Base-by-base conservation (phyloP, 2,329 filamentous ascomycete genomes). In the Scolecobasidium constrictum region DNA sequence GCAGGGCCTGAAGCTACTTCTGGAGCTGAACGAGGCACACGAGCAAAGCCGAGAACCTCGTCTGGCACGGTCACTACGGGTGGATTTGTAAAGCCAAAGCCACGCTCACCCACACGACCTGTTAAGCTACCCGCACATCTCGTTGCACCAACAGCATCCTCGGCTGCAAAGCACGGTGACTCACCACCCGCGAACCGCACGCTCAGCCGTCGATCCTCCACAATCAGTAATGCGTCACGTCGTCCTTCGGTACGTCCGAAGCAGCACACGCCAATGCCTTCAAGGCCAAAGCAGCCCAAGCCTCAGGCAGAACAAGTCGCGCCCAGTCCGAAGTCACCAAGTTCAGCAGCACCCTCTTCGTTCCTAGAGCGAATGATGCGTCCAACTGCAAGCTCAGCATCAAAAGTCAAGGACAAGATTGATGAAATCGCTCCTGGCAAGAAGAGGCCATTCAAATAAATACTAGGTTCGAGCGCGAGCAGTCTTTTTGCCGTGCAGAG, bases 321-420 rank as follows among this genome's bases (percentile, higher is more conserved):
- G 26, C 26, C 26, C n/a, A 7, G 9, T 7, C 26, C 26, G 26
- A 31, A 31, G n/a, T 31, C 26, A n/a, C 20, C 37, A 9, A 18
- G 35, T 12, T 11, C 35, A 9, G 9, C 15, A 57, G 65, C 16
- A 45, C 34, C 82, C 1, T 79, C 84, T 49, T 63, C 77, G 12
- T 88, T 88, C 61, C 64, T 88, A 19, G 82, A 81, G n/a, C 75
- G 83, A 41, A 86, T 88, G 83, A 87, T 81, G 77, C 70, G 83
- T 33, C 83, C 83, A 2, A 88, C 83, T 0, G 74, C 81, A 35
- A 68, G 75, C 36, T 85, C 79, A 4, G 72, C 79, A 6, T 78
- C 70, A 48, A 86, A 85, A 62, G 72, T 73, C 0, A 66, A 74
- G 3, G 81, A 84, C 4, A 86, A 83, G 26, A 31, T 31, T n/a